phyloP scores from a whole-genome alignment of 31 red algal species.

The Odonthalia washingtoniensis region DNA sequence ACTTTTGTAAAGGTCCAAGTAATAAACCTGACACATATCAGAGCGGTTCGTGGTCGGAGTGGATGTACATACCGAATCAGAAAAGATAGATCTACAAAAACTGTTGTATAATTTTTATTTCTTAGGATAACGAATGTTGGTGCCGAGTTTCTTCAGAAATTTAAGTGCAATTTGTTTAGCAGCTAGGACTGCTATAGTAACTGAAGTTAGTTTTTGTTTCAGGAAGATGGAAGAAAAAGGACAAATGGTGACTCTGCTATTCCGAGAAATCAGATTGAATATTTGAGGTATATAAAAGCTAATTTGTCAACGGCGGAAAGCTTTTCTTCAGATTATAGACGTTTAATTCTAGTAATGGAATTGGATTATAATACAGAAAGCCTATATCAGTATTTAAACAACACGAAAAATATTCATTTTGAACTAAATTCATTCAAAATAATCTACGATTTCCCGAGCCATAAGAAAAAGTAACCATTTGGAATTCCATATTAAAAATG shows the following conservation, averaged over 20 bases:
- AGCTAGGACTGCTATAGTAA: neutral
- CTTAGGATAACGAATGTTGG: neutral
- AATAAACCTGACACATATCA: neutral
- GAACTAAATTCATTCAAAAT: neutral
- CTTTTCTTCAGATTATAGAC: neutral
- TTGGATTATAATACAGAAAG: neutral
- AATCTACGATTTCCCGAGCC: neutral
- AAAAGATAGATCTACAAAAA: neutral
- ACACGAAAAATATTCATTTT: neutral
- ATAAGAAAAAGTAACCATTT: neutral
- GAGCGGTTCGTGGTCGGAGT: conserved; percentile 26
- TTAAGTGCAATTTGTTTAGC: neutral
- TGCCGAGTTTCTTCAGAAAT: neutral
- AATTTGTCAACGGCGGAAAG: neutral
- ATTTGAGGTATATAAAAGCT: neutral
- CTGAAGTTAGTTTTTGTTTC: neutral
- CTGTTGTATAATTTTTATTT: neutral
- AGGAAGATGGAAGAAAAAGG: neutral
- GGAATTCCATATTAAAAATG: neutral
- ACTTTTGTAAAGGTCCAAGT: neutral
- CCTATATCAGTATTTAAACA: neutral
- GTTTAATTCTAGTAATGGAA: neutral
- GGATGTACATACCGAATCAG: neutral
- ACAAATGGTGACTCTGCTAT: neutral
- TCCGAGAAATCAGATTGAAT: neutral